Percentiles rank a stretch among this genome's conserved stretches.
These are phyloP conservation scores for Exophiala alcalophila DNA, from an alignment of 2,329 filamentous ascomycete species.

Conservation along the genomic window DNA sequence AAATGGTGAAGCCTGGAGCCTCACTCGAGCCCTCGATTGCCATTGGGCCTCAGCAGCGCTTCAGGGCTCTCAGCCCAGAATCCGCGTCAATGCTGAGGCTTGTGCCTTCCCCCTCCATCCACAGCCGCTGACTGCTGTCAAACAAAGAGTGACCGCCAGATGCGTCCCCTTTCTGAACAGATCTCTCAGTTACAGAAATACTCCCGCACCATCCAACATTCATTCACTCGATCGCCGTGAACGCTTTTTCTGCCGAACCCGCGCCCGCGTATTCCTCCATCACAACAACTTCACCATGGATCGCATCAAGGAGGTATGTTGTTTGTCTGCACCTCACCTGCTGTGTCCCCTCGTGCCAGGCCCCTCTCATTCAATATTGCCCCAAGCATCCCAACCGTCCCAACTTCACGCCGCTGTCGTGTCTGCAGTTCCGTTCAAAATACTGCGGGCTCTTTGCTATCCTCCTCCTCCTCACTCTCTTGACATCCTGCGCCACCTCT, in stretches of 20 bases:
- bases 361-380: constrained; percentile 17
- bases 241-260: constrained; percentile 1
- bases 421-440: constrained; percentile 14
- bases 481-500: constrained; percentile 32
- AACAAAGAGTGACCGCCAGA: constrained; percentile 21
- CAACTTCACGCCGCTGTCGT: constrained; percentile 7
- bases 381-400: constrained; percentile 5
- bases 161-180: constrained; percentile 12
- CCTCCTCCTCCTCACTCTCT: constrained; percentile 10
- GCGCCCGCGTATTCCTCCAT: background rate
- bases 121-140: constrained; percentile 16
- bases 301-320: constrained; percentile 82
- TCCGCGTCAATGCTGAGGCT: no score
- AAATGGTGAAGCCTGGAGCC: constrained; percentile 18
- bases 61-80: no score
- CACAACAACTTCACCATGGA: constrained; percentile 60
- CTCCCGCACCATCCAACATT: no score
- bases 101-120: constrained; percentile 9
- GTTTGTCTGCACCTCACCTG: constrained; percentile 32
- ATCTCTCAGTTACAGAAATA: constrained; percentile 5
- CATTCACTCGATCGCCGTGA: background rate
- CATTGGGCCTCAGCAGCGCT: constrained; percentile 15
- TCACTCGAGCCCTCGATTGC: constrained; percentile 3
- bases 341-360: constrained; percentile 32
- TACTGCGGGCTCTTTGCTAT: background rate